These are phyloP conservation scores for Lycium ferocissimum DNA, from an alignment of 257 asterid species.

Conservation along the genomic window DNA sequence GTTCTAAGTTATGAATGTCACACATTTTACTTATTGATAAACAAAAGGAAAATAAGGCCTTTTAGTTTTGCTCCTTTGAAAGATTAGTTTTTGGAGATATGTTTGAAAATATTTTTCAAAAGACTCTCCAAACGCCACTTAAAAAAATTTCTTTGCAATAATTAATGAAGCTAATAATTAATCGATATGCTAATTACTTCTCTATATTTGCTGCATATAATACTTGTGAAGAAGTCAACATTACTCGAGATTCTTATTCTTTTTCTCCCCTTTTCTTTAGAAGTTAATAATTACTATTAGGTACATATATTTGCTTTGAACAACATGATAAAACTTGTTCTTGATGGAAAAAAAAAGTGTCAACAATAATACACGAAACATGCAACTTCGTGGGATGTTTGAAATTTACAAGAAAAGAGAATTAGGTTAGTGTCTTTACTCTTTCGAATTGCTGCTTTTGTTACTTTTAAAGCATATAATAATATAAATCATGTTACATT, in stretches of 20 bases:
- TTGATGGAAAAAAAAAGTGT: neutral
- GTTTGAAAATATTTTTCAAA: neutral
- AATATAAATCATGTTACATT: too few relatives aligned
- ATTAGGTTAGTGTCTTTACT: neutral
- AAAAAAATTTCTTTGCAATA: neutral
- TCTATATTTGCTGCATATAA: neutral
- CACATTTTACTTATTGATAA: neutral
- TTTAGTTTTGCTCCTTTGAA: neutral
- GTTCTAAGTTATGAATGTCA: neutral
- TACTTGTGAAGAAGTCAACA: neutral
- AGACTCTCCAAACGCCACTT: neutral
- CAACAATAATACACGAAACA: constrained; percentile 20
- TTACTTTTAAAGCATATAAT: neutral
- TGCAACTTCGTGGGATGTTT: neutral
- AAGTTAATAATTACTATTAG: neutral
- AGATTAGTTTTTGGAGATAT: neutral
- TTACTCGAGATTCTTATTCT: neutral
- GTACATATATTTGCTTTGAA: neutral
- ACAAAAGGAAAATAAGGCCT: neutral
- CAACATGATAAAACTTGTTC: neutral
- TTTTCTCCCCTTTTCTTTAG: neutral
- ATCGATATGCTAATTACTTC: neutral
- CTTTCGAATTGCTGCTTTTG: neutral
- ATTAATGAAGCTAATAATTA: neutral
- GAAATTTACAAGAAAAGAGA: neutral